Evolutionary conservation across 73 alveolate species (phyloP), one percentile per base, ranked within the genome.

Genomic region (Tetrahymena borealis): DNA sequence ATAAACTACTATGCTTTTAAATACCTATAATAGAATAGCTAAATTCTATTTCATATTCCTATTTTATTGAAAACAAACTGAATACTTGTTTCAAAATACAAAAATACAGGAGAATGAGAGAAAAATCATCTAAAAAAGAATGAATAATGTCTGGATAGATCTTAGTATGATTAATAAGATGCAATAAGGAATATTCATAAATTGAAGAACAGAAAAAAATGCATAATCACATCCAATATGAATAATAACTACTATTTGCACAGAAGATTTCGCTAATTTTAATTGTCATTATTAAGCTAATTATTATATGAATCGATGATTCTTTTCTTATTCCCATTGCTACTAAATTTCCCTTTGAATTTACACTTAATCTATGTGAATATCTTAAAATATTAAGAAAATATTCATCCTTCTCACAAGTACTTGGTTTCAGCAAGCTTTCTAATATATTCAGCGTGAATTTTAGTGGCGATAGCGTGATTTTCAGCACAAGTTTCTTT

Each of bases 361-460:
- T 60, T 60, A 60, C 85, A 60, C 85, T 60, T 60, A 24, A 60
- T 24, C 85, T 60, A 60, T n/a, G n/a, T n/a, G n/a, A n/a, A n/a
- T 60, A 60, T 60, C 28, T 60, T 60, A 35, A 60, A 18, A 24
- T 60, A 35, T 60, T 18, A 28, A 13, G 1, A 18, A n/a, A 60
- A 60, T n/a, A 60, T 24, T 18, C 85, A 24, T 60, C 35, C 18
- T 24, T 60, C 37, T 60, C 85, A 60, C 85, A 60, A 60, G 85
- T 60, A 60, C 85, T 60, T 60, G 28, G 85, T 24, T 60, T 60
- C 85, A 60, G 85, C 85, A 60, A 60, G 85, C 85, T 60, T 60
- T 60, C 85, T 60, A 60, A 60, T 60, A 60, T 60, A 60, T 60
- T 60, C 85, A 60, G 85, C 85, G 85, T 60, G 85, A 60, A 60